A percentile compares a stretch with the other conserved stretches of the same genome.
Evolutionary conservation across 306 rosid species (phyloP).

Genomic region (Casuarina cunninghamiana): DNA sequence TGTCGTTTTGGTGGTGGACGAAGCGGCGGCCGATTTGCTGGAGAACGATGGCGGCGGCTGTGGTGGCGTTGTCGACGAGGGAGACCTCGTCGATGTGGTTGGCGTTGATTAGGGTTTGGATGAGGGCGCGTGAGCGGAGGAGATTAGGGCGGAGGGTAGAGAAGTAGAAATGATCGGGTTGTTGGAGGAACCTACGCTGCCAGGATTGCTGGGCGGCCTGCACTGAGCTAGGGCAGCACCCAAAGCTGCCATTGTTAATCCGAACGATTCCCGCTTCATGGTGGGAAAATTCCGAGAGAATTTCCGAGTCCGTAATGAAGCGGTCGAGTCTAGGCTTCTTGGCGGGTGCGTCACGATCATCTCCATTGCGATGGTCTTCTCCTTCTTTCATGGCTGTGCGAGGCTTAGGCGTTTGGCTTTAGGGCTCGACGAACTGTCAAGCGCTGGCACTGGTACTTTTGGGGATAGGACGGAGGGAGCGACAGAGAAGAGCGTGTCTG

Average conservation of each 20-base stretch:
- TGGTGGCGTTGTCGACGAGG: constrained; percentile 61
- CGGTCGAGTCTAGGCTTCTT: constrained; percentile 31
- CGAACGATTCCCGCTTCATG: constrained; percentile 45
- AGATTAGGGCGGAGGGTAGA: constrained; percentile 38
- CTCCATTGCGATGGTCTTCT: constrained; percentile 40
- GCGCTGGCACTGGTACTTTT: neutral
- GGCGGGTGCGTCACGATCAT: constrained; percentile 18
- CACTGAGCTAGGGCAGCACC: constrained; percentile 59
- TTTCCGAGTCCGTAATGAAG: constrained; percentile 30
- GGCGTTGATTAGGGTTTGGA: constrained; percentile 42
- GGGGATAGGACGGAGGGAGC: neutral
- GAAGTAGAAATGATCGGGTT: constrained; percentile 58
- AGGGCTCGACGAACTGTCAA: neutral
- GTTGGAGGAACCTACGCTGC: constrained; percentile 55
- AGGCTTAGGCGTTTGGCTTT: neutral
- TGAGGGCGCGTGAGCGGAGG: constrained; percentile 32
- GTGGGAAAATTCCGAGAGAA: constrained; percentile 54
- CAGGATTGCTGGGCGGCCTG: constrained; percentile 42
- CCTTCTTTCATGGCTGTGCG: constrained; percentile 27
- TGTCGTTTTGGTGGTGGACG: constrained; percentile 25
- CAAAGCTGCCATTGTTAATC: constrained; percentile 69
- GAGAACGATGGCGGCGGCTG: constrained; percentile 65
- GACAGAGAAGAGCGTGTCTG: neutral
- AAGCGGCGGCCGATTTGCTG: constrained; percentile 44
- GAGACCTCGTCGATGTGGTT: constrained; percentile 42